Conservation (phyloP, 345 rosid genomes). For the Lumnitzera littorea region DNA sequence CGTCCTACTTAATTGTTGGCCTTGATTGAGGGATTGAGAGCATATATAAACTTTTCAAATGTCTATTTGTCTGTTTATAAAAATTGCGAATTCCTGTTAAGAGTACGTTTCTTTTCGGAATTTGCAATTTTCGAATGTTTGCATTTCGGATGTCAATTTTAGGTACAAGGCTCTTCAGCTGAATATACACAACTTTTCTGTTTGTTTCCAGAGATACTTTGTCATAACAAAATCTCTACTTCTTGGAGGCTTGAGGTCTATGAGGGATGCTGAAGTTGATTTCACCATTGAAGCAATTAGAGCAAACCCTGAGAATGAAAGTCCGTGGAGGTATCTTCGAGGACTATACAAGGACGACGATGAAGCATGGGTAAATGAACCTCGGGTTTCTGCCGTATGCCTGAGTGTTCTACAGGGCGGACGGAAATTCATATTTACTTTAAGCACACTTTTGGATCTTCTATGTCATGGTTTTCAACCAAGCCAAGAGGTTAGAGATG, state of each 20-base stretch:
- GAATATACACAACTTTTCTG: constrained; percentile 1
- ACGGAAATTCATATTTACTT: constrained; percentile 46
- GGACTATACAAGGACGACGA: constrained; percentile 64
- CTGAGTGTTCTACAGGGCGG: constrained; percentile 43
- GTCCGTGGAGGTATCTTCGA: constrained; percentile 83
- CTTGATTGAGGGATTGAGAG: no score
- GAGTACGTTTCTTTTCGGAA: no score
- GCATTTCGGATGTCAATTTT: no score
- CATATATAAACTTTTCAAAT: no score
- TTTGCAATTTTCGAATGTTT: no score
- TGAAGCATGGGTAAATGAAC: constrained; percentile 45
- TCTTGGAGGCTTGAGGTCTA: constrained; percentile 57
- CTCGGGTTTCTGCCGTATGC: constrained; percentile 53
- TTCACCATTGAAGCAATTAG: constrained; percentile 56
- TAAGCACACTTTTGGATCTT: constrained; percentile 75
- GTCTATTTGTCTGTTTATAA: no score
- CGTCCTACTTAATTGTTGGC: no score
- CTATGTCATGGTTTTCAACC: constrained; percentile 58
- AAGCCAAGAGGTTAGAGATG: constrained; percentile 48
- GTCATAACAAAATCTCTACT: constrained; percentile 59
- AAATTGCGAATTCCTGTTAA: no score
- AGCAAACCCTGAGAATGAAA: constrained; percentile 60
- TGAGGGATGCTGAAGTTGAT: constrained; percentile 71
- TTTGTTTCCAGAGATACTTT: constrained; percentile 55
- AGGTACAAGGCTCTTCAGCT: no score